Evolutionary conservation across 1,284 basidiomycete species (phyloP).

Genomic region (Ustilago bromivora): DNA sequence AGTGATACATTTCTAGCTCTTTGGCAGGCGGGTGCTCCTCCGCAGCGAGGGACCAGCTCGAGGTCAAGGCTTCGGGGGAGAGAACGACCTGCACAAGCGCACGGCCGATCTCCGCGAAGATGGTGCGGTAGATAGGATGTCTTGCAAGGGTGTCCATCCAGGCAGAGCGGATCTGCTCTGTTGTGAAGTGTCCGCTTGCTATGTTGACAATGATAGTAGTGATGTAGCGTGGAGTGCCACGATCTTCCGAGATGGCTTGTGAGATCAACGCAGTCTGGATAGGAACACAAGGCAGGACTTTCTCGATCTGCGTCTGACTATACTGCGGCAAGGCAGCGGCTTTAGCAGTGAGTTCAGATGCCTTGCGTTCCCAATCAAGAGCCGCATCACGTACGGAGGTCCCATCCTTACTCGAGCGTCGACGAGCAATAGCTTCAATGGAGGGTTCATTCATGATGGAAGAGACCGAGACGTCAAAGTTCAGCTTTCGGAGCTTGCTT

Average conservation of each 20-base stretch:
- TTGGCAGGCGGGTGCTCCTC: constrained; percentile 2
- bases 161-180: constrained; percentile 21
- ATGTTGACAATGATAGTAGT: constrained; percentile 46
- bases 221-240: constrained; percentile 50
- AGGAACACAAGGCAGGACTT: constrained; percentile 54
- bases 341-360: constrained; percentile 20
- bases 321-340: constrained; percentile 18
- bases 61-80: constrained; percentile 4
- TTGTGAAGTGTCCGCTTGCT: constrained; percentile 2
- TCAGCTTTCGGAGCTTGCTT: constrained; percentile 44
- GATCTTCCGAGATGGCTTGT: constrained; percentile 35
- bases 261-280: constrained; percentile 60
- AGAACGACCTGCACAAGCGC: constrained; percentile 49
- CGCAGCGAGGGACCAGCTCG: constrained; percentile 16
- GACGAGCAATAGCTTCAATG: constrained; percentile 47
- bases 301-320: constrained; percentile 8
- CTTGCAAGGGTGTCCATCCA: constrained; percentile 39
- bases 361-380: constrained; percentile 15
- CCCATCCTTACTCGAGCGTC: not conserved
- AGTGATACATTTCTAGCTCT: constrained; percentile 22
- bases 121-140: constrained; percentile 59
- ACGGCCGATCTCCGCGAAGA: constrained; percentile 48
- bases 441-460: constrained; percentile 52
- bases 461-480: constrained; percentile 36
- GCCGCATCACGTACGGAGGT: not conserved